phyloP scores from a whole-genome alignment of 257 asterid genomes.

The Echites panduratus region DNA sequence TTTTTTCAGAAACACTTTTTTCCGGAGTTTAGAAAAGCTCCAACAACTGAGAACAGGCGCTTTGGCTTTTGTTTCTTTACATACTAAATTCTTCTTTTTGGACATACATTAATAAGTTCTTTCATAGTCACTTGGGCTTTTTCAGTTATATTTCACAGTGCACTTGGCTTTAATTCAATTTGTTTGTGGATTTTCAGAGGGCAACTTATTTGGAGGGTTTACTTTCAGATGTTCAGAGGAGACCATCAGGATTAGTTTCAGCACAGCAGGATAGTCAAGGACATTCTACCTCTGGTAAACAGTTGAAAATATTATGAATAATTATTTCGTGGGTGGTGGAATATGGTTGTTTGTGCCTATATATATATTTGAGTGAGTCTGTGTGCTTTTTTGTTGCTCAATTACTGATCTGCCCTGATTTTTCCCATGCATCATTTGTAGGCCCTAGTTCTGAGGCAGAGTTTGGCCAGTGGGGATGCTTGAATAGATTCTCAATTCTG shows the following conservation, averaged over 20 bases:
- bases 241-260: conserved; percentile 30
- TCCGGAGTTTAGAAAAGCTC: too few relatives aligned
- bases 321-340: conserved; percentile 13
- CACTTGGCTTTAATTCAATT: not conserved
- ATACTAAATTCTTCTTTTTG: not conserved
- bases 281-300: conserved; percentile 34
- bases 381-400: conserved; percentile 10
- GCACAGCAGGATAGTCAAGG: conserved; percentile 1
- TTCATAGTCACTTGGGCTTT: not conserved
- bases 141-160: not conserved
- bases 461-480: conserved; percentile 31
- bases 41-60: too few relatives aligned
- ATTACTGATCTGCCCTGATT: conserved; percentile 3
- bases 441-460: conserved; percentile 35
- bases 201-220: conserved; percentile 44
- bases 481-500: conserved; percentile 44
- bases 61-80: not conserved
- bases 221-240: conserved; percentile 29
- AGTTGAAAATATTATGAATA: conserved; percentile 2
- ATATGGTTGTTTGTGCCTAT: too few relatives aligned
- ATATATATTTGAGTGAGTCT: too few relatives aligned
- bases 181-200: conserved; percentile 37
- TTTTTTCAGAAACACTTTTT: too few relatives aligned
- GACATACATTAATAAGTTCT: not conserved
- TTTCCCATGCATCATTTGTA: conserved; percentile 25